Evolutionary conservation across 2,329 filamentous ascomycete species (phyloP), one percentile per base, ranked within the genome.

Genomic region (Colletotrichum zoysiae): DNA sequence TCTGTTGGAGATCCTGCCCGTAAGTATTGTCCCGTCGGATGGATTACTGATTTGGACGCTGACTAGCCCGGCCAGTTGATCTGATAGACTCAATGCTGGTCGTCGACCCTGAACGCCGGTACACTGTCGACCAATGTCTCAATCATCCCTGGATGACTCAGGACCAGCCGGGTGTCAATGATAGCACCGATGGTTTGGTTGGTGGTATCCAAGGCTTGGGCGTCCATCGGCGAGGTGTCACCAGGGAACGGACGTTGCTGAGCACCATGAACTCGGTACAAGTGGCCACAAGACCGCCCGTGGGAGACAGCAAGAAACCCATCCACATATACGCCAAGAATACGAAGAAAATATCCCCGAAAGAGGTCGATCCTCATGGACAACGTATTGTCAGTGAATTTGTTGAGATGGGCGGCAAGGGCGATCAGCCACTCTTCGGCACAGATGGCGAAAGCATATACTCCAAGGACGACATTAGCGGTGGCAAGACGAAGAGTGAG

Each of bases 11-110:
- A 98, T 75, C 89, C 92, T 66, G 96, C 95, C 9, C 86, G 87
- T 89, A 82, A 84, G 87, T 82, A 30, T 8, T 12, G 48, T 42
- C 14, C n/a, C 8, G 33, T 7, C 23, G 8, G 9, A 26, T 16
- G 5, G n/a, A 38, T 16, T 30, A 8, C 20, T 23, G 20, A 5
- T n/a, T 11, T 20, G 5, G 23, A 42, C 5, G 33, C 60, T 53
- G 35, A 63, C 35, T 5, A 40, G 12, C 60, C 65, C 58, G 74
- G 65, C 12, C 63, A 88, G 86, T 99, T 65, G 95, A 98, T 76
- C 86, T 99, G 44, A 98, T 99, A 75, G 96, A 99, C 80, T 89
- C 88, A 53, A 99, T 99, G 96, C 88, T 99, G 62, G 93, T 93
- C 2, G 95, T 98, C 44, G 91, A 98, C 74, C 91, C 94, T 2